Percentiles rank a stretch among this genome's conserved stretches.
Evolutionary conservation across 2,329 filamentous ascomycete species (phyloP).

Genomic region (Claviceps digitariae): DNA sequence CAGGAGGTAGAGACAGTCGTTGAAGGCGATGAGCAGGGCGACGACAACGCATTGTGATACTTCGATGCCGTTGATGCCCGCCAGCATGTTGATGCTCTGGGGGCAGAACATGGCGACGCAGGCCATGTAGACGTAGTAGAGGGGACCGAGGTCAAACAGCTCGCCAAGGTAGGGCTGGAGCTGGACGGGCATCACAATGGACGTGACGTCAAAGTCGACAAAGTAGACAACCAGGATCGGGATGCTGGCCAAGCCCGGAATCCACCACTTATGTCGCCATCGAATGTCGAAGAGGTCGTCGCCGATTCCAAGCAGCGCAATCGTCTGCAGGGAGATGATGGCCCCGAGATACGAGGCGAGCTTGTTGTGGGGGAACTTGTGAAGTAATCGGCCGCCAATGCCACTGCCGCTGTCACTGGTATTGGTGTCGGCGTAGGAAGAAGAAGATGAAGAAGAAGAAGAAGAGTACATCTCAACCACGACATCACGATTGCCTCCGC

Average conservation of each 20-base stretch:
- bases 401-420: slow-evolving; percentile 21
- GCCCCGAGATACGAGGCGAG: slow-evolving; percentile 91
- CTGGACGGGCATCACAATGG: slow-evolving; percentile 79
- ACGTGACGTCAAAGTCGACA: slow-evolving; percentile 94
- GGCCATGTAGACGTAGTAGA: slow-evolving; percentile 97
- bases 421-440: not conserved
- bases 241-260: slow-evolving; percentile 84
- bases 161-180: slow-evolving; percentile 75
- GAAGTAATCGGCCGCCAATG: slow-evolving; percentile 57
- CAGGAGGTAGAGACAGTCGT: slow-evolving; percentile 78
- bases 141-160: slow-evolving; percentile 64
- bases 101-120: slow-evolving; percentile 93
- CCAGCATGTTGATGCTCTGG: slow-evolving; percentile 99
- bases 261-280: slow-evolving; percentile 98
- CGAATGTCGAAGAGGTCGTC: slow-evolving; percentile 97
- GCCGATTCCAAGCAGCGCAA: slow-evolving; percentile 80
- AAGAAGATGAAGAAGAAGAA: not conserved
- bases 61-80: slow-evolving; percentile 97
- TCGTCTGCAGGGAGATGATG: slow-evolving; percentile 81
- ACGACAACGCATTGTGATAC: slow-evolving; percentile 90
- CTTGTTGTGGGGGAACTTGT: slow-evolving; percentile 92
- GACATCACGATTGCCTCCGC: slow-evolving; percentile 81
- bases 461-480: slow-evolving; percentile 51
- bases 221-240: slow-evolving; percentile 95
- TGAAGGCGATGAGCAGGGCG: slow-evolving; percentile 67